phyloP scores from a whole-genome alignment of 2,329 filamentous ascomycete species.

The Fonsecaea nubica region DNA sequence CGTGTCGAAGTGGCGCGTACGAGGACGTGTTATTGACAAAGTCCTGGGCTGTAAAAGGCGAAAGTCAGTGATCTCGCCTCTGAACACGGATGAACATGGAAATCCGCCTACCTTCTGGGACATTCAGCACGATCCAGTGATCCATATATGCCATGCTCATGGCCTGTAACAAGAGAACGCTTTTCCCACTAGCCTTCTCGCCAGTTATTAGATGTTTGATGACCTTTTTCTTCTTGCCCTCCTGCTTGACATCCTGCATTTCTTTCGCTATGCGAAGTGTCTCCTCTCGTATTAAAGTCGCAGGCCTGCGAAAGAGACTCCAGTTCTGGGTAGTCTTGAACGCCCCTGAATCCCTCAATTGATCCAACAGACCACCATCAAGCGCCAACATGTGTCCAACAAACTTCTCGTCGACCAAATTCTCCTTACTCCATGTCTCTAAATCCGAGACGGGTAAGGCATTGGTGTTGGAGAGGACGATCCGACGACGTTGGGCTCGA shows the following conservation, averaged over 20 bases:
- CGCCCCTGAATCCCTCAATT: constrained; percentile 80
- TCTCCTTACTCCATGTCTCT: constrained; percentile 63
- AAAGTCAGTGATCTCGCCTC: not conserved
- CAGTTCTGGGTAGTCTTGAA: constrained; percentile 92
- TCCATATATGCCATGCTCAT: constrained; percentile 81
- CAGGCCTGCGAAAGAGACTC: constrained; percentile 82
- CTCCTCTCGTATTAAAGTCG: constrained; percentile 77
- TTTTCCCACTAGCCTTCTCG: constrained; percentile 80
- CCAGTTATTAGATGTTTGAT: constrained; percentile 73
- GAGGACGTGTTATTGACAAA: constrained; percentile 80
- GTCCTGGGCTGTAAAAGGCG: constrained; percentile 69
- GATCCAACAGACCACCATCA: constrained; percentile 73
- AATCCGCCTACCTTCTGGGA: constrained; percentile 78
- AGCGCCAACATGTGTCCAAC: constrained; percentile 71
- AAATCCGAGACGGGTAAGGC: constrained; percentile 78
- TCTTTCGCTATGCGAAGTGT: constrained; percentile 72
- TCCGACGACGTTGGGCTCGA: constrained; percentile 83
- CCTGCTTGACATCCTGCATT: constrained; percentile 62
- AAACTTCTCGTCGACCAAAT: constrained; percentile 61
- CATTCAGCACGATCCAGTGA: constrained; percentile 84
- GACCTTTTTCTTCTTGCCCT: constrained; percentile 46
- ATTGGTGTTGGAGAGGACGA: constrained; percentile 93
- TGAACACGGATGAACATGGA: constrained; percentile 30
- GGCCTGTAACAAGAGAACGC: constrained; percentile 80
- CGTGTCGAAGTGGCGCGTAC: constrained; percentile 70